These are phyloP conservation scores for Sanghuangporus baumii DNA, from an alignment of 1,284 basidiomycete species.

Conservation along the genomic window DNA sequence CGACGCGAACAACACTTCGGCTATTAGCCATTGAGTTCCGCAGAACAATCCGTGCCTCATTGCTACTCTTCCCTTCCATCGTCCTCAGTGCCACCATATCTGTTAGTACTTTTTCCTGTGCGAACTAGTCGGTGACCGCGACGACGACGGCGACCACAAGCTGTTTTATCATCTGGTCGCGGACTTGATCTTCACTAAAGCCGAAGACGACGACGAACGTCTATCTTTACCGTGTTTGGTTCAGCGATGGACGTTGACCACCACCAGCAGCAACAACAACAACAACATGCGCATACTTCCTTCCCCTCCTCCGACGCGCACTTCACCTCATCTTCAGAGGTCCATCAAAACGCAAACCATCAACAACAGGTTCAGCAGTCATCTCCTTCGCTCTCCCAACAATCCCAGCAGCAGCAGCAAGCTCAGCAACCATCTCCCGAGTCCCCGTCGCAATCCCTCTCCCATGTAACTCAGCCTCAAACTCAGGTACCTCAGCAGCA, in stretches of 20 bases:
- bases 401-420: constrained; percentile 21
- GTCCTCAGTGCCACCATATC: too few species aligned
- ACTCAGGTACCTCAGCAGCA: constrained; percentile 19
- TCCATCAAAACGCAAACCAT: background rate
- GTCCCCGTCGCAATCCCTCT: constrained; percentile 5
- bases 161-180: too few species aligned
- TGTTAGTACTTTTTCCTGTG: too few species aligned
- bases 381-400: constrained; percentile 23
- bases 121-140: too few species aligned
- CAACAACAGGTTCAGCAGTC: background rate
- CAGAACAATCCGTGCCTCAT: too few species aligned
- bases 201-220: too few species aligned
- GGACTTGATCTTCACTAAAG: too few species aligned
- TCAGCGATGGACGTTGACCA: background rate
- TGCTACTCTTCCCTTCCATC: too few species aligned
- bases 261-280: background rate
- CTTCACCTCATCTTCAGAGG: constrained; percentile 12
- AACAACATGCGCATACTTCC: constrained; percentile 20
- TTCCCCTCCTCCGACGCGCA: constrained; percentile 28
- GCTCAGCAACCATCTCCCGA: constrained; percentile 13
- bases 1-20: too few species aligned
- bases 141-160: too few species aligned
- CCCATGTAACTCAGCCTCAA: constrained; percentile 1
- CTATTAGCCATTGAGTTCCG: too few species aligned
- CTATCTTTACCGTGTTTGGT: background rate